Conservation (phyloP, 306 rosid species). For the Cicer chorassanicum region DNA sequence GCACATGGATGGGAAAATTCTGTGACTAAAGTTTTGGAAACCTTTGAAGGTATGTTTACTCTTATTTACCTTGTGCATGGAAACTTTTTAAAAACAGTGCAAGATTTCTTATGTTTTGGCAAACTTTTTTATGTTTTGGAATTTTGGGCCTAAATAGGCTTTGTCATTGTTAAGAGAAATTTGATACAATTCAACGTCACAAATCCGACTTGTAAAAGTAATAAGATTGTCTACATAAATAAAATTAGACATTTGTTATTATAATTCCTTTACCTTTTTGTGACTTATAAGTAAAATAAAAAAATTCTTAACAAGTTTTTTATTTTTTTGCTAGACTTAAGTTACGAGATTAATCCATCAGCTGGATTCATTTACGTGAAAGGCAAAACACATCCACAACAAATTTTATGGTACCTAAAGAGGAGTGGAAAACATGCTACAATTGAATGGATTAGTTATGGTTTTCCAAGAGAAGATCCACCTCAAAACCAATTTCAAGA, state of each 20-base stretch:
- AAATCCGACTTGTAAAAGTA: too few species aligned
- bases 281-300: background rate
- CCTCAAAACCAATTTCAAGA: background rate
- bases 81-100: too few species aligned
- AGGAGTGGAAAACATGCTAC: conserved; percentile 38
- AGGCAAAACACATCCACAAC: conserved; percentile 35
- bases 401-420: conserved; percentile 14
- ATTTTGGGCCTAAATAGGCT: too few species aligned
- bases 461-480: background rate
- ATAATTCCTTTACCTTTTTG: background rate
- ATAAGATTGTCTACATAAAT: too few species aligned
- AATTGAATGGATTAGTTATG: conserved; percentile 24
- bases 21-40: conserved; percentile 14
- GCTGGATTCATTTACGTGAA: conserved; percentile 1
- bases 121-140: too few species aligned
- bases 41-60: conserved; percentile 37
- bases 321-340: background rate
- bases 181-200: too few species aligned
- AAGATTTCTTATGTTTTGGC: too few species aligned
- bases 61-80: too few species aligned
- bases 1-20: conserved; percentile 37
- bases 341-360: conserved; percentile 16
- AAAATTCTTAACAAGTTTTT: background rate
- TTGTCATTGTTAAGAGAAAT: too few species aligned
- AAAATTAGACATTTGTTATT: too few species aligned